Percentiles rank a stretch among this genome's conserved stretches.
Evolutionary conservation across 345 rosid species (phyloP).

Genomic region (Eucalyptus tenuipes): DNA sequence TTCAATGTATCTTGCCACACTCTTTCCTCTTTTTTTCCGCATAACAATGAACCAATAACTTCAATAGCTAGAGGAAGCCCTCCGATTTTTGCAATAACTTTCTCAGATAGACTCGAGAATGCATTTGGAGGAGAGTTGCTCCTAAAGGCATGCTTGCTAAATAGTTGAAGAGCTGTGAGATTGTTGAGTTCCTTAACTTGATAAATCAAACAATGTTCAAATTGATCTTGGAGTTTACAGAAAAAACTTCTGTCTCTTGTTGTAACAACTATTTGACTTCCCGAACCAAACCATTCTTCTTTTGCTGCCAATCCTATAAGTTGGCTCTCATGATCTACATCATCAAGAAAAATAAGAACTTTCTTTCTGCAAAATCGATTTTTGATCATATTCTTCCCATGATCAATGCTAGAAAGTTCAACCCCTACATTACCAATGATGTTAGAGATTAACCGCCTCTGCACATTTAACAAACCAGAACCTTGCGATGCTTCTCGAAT

Average conservation of each 20-base stretch:
- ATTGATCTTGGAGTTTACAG: neutral
- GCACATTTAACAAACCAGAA: neutral
- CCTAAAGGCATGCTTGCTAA: neutral
- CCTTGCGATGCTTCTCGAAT: neutral
- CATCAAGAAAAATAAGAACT: neutral
- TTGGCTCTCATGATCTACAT: neutral
- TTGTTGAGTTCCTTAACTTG: neutral
- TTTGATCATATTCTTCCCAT: neutral
- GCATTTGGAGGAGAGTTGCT: neutral
- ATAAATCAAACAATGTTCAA: neutral
- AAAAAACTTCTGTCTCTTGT: neutral
- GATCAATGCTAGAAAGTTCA: neutral
- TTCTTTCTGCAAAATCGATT: neutral
- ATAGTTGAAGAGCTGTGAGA: neutral
- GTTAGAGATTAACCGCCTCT: neutral
- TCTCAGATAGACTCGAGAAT: neutral
- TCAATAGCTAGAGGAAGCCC: neutral
- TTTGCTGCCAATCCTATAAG: neutral
- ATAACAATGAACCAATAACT: neutral
- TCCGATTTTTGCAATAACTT: neutral
- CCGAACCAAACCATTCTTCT: neutral
- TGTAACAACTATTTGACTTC: neutral
- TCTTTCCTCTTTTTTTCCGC: neutral
- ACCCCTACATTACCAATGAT: accelerated
- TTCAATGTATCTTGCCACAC: neutral